Conservation (phyloP, 2,329 filamentous ascomycete species). For the Epichloe elymi region DNA sequence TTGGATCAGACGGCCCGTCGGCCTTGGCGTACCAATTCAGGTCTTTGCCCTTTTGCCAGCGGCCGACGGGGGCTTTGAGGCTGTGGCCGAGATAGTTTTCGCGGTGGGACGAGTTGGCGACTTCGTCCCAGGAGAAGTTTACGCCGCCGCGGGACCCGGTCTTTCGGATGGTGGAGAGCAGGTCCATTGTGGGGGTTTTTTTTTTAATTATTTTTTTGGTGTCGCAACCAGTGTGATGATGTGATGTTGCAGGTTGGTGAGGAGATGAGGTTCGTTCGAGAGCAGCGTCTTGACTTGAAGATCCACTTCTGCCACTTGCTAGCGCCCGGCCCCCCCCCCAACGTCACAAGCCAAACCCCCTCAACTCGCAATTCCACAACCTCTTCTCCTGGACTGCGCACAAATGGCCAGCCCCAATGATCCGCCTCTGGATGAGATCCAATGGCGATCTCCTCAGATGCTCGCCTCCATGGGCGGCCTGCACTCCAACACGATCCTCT, state of each 20-base stretch:
- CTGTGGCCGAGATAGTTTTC: slow-evolving; percentile 87
- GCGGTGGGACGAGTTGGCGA: slow-evolving; percentile 73
- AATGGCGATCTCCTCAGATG: slow-evolving; percentile 44
- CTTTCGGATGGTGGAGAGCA: slow-evolving; percentile 85
- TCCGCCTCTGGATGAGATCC: slow-evolving; percentile 50
- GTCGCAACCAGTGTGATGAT: too few relatives aligned
- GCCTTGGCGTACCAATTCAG: slow-evolving; percentile 52
- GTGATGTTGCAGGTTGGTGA: too few relatives aligned
- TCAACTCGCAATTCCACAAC: neutral
- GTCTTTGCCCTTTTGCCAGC: slow-evolving; percentile 73
- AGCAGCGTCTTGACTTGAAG: too few relatives aligned
- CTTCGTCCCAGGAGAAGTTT: slow-evolving; percentile 95
- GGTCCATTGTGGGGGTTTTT: slow-evolving; percentile 53
- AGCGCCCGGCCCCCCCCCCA: too few relatives aligned
- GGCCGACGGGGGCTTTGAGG: slow-evolving; percentile 79
- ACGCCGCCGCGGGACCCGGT: slow-evolving; percentile 80
- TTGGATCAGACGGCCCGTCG: slow-evolving; percentile 29
- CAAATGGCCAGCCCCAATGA: slow-evolving; percentile 33
- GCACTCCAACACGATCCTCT: slow-evolving; percentile 51
- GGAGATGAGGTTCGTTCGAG: neutral
- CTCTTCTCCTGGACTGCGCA: neutral
- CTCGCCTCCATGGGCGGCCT: slow-evolving; percentile 42
- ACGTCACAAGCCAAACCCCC: neutral
- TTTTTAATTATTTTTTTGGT: too few relatives aligned
- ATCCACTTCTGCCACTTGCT: too few relatives aligned